Percentiles rank a stretch among this genome's conserved stretches.
Conservation (phyloP, 2,329 filamentous ascomycete species). For the Calonectria montana region DNA sequence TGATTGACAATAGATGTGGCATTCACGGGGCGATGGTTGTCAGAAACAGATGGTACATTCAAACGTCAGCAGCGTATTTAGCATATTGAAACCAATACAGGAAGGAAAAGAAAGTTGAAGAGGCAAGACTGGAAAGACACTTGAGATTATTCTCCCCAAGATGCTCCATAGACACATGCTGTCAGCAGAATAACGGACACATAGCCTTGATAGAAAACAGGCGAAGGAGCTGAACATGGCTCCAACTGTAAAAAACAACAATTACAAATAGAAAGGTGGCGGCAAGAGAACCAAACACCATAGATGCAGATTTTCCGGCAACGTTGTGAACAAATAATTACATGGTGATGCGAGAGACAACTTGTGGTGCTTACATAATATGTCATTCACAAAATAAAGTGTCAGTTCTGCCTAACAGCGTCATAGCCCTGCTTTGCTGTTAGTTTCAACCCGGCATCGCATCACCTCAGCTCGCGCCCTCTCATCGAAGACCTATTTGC, state of each 20-base stretch:
- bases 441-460: not conserved
- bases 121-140: not conserved
- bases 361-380: conserved; percentile 34
- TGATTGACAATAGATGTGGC: not conserved
- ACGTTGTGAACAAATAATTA: not conserved
- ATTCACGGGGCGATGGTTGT: not conserved
- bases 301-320: not conserved
- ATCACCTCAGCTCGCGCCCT: not conserved
- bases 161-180: not conserved
- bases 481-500: not conserved
- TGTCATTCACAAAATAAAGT: conserved; percentile 39
- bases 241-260: not conserved
- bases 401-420: conserved; percentile 9
- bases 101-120: not conserved
- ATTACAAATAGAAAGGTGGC: not conserved
- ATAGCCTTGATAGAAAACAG: not conserved
- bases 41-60: not conserved
- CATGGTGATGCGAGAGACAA: not conserved
- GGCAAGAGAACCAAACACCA: not conserved
- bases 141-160: not conserved
- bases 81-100: not conserved
- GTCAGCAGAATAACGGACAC: not conserved
- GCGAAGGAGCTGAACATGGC: not conserved
- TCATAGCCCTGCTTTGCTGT: conserved; percentile 6
- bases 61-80: not conserved